Evolutionary conservation across 805 yeast species (phyloP), one percentile per base, ranked within the genome.

Genomic region (Candida pseudoglaebosa): DNA sequence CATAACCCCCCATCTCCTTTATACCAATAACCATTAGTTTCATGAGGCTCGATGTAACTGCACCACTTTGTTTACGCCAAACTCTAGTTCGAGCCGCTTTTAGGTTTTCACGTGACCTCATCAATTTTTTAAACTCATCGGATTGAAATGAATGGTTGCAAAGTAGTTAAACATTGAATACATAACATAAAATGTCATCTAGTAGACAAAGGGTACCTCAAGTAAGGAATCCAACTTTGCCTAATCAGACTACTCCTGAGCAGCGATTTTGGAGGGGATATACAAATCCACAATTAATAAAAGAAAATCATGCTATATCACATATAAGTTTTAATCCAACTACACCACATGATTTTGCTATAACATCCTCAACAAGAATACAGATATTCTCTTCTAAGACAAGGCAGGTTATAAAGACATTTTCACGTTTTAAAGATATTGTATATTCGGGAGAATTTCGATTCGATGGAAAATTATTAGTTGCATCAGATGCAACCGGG

Each of bases 401-500:
- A 0, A 75, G 97, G 52, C 95, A 88, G 56, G 96, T 90, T 3
- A 71, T 79, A 28, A 87, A 87, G 63, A 89, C 96, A 0, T 85
- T 89, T 48, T 74, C 81, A 3, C 65, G 97, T 46, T 93, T 93
- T 64, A 89, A 86, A 56, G 98, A 91, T 53, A 81, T 90, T 0
- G 99, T 89, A 0, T 88, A 86, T 56, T 78, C 88, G 22, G 98
- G 96, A 33, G 95, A 89, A 58, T 91, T 82, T 61, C 75, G 98
- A 53, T 75, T 75, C 40, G 99, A 93, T 57, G 99, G 99, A 39
- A 85, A 87, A 56, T 73, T 93, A 33, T 61, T 93, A 20, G 95
- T 84, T 15, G 97, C 97, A 4, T 95, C 96, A 52, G 99, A 93
- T 65, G 96, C 95, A 10, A 79, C 93, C 3, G 99, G 99, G 14